phyloP scores from a whole-genome alignment of 2,329 filamentous ascomycete genomes.

The Neopestalotiopsis rosae region DNA sequence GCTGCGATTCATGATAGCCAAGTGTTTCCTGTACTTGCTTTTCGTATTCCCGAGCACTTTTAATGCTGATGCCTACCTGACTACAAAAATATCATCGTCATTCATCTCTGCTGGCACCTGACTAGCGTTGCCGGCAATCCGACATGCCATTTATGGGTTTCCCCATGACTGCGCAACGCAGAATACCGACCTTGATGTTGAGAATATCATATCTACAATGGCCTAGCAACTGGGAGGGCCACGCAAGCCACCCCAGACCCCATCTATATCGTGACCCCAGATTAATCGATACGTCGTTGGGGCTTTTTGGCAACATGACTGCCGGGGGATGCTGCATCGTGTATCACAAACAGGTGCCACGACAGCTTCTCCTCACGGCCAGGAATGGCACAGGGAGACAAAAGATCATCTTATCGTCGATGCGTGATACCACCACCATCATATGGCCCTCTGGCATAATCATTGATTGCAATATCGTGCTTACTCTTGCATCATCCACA shows the following conservation, averaged over 20 bases:
- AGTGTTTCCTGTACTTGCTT: neutral
- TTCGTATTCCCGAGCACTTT: neutral
- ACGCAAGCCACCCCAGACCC: neutral
- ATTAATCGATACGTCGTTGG: neutral
- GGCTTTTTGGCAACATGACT: neutral
- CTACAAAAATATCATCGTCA: neutral
- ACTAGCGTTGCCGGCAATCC: neutral
- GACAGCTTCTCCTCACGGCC: neutral
- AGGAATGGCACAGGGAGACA: neutral
- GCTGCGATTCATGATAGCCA: neutral
- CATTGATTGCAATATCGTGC: neutral
- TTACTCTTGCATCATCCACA: neutral
- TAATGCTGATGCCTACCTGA: neutral
- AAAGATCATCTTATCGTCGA: neutral
- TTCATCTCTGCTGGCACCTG: neutral
- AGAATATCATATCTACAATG: neutral
- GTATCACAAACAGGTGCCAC: conserved; percentile 9
- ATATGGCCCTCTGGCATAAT: neutral
- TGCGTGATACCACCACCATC: neutral
- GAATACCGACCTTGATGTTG: neutral
- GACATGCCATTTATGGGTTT: neutral
- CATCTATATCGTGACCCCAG: too few species aligned
- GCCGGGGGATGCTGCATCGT: conserved; percentile 10
- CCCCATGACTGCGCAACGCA: neutral
- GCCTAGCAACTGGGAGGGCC: neutral